Evolutionary conservation across 345 rosid genomes (phyloP).

Genomic region (Combretum micranthum): DNA sequence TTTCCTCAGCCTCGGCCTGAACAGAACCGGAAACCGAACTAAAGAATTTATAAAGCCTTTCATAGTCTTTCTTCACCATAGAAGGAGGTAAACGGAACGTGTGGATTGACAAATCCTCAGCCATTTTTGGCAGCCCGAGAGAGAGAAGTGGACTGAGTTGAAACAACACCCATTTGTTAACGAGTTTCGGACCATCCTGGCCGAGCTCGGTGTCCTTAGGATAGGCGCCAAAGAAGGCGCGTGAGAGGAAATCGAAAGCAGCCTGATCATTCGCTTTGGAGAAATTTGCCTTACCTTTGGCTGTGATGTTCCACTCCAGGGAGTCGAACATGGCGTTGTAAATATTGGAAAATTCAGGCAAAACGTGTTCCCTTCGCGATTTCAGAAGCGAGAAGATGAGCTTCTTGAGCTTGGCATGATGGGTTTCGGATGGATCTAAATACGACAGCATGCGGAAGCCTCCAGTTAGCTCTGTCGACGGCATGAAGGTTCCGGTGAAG

Average conservation of each 20-base stretch:
- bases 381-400: constrained; percentile 12
- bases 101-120: constrained; percentile 20
- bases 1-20: constrained; percentile 14
- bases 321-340: constrained; percentile 3
- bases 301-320: constrained; percentile 8
- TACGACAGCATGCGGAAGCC: constrained; percentile 19
- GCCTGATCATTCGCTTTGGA: constrained; percentile 1
- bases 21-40: background rate
- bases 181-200: constrained; percentile 10
- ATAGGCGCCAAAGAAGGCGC: constrained; percentile 12
- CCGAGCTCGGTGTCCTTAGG: constrained; percentile 21
- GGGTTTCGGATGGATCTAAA: constrained; percentile 24
- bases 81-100: constrained; percentile 16
- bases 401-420: constrained; percentile 16
- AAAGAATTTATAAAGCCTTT: constrained; percentile 12
- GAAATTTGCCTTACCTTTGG: constrained; percentile 9
- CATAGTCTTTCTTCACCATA: constrained; percentile 5
- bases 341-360: constrained; percentile 19
- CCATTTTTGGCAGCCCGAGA: constrained; percentile 14
- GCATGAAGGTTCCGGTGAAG: constrained; percentile 20
- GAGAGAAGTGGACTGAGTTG: constrained; percentile 23
- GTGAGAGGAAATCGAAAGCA: constrained; percentile 18
- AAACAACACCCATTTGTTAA: constrained; percentile 13
- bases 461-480: constrained; percentile 15
- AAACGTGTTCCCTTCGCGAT: background rate